These are phyloP conservation scores for Erythrobasidium hasegawianum DNA, from an alignment of 1,284 basidiomycete genomes.

Conservation along the genomic window DNA sequence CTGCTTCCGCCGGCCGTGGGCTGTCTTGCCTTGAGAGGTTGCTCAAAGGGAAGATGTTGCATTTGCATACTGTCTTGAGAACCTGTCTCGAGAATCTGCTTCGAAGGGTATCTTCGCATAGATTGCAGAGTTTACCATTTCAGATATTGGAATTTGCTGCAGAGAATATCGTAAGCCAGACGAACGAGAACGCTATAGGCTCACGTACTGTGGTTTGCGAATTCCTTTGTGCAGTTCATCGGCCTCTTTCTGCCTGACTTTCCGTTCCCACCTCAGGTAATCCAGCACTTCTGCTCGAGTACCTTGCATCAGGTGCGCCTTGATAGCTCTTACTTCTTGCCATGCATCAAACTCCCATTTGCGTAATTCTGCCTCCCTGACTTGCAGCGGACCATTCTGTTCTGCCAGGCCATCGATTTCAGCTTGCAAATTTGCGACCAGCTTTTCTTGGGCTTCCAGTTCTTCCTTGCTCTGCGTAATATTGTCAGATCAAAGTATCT, in stretches of 20 bases:
- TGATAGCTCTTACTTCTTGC: slow-evolving; percentile 27
- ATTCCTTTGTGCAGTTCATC: neutral
- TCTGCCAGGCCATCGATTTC: slow-evolving; percentile 17
- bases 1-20: neutral
- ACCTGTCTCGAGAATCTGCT: too few species aligned
- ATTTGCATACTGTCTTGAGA: neutral
- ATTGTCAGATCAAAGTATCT: neutral
- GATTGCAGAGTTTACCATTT: slow-evolving; percentile 13
- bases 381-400: slow-evolving; percentile 15
- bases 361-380: slow-evolving; percentile 26
- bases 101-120: neutral
- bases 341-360: slow-evolving; percentile 28
- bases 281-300: neutral
- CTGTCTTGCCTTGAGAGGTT: too few species aligned
- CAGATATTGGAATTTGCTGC: slow-evolving; percentile 15
- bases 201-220: neutral
- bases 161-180: too few species aligned
- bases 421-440: slow-evolving; percentile 14
- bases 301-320: slow-evolving; percentile 10
- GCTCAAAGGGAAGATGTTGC: too few species aligned
- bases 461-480: slow-evolving; percentile 12
- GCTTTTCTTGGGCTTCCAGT: slow-evolving; percentile 5
- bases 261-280: slow-evolving; percentile 22
- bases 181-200: neutral
- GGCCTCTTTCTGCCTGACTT: slow-evolving; percentile 17